Conservation (phyloP, 192 early-diverging fungal genomes). For the Coemansia sp. region DNA sequence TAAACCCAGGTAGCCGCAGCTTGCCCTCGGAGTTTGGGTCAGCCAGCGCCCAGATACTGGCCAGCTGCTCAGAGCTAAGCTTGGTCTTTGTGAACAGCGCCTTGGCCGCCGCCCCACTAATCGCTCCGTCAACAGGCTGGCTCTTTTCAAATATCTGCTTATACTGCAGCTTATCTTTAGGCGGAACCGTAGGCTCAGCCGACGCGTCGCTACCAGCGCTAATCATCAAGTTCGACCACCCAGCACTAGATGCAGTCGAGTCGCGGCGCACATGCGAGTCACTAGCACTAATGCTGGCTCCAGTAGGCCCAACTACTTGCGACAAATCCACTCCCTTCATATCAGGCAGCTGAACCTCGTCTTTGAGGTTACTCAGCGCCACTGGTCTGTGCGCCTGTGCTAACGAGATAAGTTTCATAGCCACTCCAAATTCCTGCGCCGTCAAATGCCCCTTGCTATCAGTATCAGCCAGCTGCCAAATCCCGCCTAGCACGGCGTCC, state of each 20-base stretch:
- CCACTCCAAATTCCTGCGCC: slow-evolving; percentile 72
- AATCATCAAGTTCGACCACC: slow-evolving; percentile 32
- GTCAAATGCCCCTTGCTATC: slow-evolving; percentile 78
- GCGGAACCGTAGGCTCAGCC: slow-evolving; percentile 23
- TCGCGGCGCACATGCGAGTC: slow-evolving; percentile 27
- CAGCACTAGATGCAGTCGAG: slow-evolving; percentile 44
- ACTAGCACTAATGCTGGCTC: neutral
- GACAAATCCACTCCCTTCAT: slow-evolving; percentile 59
- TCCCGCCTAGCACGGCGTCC: slow-evolving; percentile 64
- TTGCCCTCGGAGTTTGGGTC: slow-evolving; percentile 73
- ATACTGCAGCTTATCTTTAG: slow-evolving; percentile 66
- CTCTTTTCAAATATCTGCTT: slow-evolving; percentile 63
- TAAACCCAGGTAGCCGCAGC: slow-evolving; percentile 81
- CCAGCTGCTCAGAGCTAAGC: slow-evolving; percentile 74
- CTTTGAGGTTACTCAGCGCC: slow-evolving; percentile 52
- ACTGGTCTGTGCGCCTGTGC: slow-evolving; percentile 73
- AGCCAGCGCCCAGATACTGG: slow-evolving; percentile 83
- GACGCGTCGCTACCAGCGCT: slow-evolving; percentile 12
- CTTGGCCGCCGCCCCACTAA: slow-evolving; percentile 71
- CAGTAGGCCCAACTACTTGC: neutral
- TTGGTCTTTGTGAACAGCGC: slow-evolving; percentile 81
- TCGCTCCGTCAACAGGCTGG: slow-evolving; percentile 59
- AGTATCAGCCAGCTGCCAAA: slow-evolving; percentile 87
- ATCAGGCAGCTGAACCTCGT: slow-evolving; percentile 60
- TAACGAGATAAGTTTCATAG: slow-evolving; percentile 87